phyloP scores from a whole-genome alignment of 306 rosid genomes.

The Medicago ruthenica region DNA sequence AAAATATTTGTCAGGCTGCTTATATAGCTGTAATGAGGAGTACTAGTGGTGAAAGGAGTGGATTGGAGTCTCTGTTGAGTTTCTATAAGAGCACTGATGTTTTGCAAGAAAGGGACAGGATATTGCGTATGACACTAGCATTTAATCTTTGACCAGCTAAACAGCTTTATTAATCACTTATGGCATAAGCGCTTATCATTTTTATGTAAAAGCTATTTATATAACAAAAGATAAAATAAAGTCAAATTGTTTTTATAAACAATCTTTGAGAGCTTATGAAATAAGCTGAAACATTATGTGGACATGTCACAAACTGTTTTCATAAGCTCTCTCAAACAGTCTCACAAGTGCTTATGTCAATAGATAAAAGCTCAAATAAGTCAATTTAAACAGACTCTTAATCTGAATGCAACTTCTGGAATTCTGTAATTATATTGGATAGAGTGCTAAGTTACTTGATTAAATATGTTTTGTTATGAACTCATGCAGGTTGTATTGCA shows the following conservation, averaged over 20 bases:
- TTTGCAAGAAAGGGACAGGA: constrained; percentile 54
- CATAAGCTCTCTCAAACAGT: too few relatives aligned
- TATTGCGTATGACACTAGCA: constrained; percentile 51
- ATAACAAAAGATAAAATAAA: too few relatives aligned
- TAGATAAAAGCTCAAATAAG: too few relatives aligned
- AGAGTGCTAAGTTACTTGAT: not conserved
- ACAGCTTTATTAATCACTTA: not conserved
- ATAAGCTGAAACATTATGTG: too few relatives aligned
- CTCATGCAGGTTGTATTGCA: constrained; percentile 56
- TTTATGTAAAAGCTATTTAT: too few relatives aligned
- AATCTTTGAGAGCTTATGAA: too few relatives aligned
- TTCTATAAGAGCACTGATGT: constrained; percentile 54
- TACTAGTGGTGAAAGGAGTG: constrained; percentile 45
- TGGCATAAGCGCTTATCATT: too few relatives aligned
- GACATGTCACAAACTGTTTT: too few relatives aligned
- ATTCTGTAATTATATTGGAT: not conserved
- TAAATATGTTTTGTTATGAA: constrained; percentile 2
- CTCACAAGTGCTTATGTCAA: too few relatives aligned
- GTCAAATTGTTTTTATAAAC: too few relatives aligned
- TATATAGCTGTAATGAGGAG: constrained; percentile 64
- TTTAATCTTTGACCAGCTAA: not conserved
- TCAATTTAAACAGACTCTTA: too few relatives aligned
- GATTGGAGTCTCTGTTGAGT: constrained; percentile 55
- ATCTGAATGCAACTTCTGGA: not conserved
- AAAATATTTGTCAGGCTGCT: constrained; percentile 54